A percentile compares a stretch with the other conserved stretches of the same genome.
phyloP scores from a whole-genome alignment of 1,284 basidiomycete species.

The Heterobasidion parviporum region DNA sequence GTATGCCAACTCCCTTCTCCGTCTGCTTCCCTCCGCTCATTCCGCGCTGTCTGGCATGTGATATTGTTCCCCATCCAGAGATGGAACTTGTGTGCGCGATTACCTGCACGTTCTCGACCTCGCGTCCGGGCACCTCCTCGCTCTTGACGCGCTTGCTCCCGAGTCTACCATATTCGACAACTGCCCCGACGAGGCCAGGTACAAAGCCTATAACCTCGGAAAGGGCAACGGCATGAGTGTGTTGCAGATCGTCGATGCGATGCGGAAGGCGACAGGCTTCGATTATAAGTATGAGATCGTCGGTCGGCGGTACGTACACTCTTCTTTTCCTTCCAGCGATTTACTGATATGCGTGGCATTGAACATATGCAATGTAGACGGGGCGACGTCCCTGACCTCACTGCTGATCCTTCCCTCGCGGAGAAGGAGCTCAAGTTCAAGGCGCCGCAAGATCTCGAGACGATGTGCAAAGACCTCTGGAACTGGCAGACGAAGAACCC shows the following conservation, averaged over 20 bases:
- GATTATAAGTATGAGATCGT: constrained; percentile 88
- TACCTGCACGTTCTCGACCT: constrained; percentile 98
- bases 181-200: constrained; percentile 48
- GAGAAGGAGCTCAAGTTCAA: constrained; percentile 94
- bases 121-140: constrained; percentile 87
- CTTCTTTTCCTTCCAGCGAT: not conserved
- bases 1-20: constrained; percentile 17
- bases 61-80: constrained; percentile 34
- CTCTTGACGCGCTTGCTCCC: constrained; percentile 77
- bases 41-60: not conserved
- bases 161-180: constrained; percentile 52
- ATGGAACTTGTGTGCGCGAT: constrained; percentile 96
- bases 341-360: constrained; percentile 5
- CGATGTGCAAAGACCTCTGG: constrained; percentile 92
- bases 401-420: constrained; percentile 88
- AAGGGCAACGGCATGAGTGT: constrained; percentile 92
- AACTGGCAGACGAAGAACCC: constrained; percentile 89
- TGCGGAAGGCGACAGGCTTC: constrained; percentile 87
- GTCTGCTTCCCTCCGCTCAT: not conserved
- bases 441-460: constrained; percentile 73
- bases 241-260: constrained; percentile 91
- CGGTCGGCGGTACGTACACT: constrained; percentile 66
- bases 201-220: constrained; percentile 95
- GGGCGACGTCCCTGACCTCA: constrained; percentile 96
- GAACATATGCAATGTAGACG: constrained; percentile 35